Conservation (phyloP, 2,329 filamentous ascomycete species). For the Remersonia thermophila region DNA sequence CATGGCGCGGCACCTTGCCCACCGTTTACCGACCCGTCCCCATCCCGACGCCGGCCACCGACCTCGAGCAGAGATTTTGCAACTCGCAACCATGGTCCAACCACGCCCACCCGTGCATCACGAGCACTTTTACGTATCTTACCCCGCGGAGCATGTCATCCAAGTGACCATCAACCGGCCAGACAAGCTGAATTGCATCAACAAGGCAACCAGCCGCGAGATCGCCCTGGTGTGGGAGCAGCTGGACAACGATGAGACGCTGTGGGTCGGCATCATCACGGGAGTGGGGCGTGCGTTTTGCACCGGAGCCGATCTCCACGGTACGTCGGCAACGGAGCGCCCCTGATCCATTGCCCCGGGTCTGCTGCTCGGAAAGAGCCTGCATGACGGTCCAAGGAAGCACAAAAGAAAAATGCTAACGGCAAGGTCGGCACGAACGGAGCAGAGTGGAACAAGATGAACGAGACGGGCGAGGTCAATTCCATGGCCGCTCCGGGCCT, state of each 20-base stretch:
- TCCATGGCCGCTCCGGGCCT: conserved; percentile 39
- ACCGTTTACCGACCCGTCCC: no score
- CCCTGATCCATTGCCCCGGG: no score
- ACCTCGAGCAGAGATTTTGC: no score
- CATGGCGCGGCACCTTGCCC: no score
- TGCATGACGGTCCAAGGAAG: no score
- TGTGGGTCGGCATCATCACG: conserved; percentile 48
- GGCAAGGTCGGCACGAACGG: neutral
- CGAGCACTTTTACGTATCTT: conserved; percentile 12
- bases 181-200: conserved; percentile 41
- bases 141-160: conserved; percentile 12
- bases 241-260: conserved; percentile 43
- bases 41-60: no score
- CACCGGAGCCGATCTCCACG: conserved; percentile 50
- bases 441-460: conserved; percentile 40
- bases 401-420: no score
- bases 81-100: conserved; percentile 4
- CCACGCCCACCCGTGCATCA: conserved; percentile 8
- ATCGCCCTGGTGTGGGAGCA: conserved; percentile 32
- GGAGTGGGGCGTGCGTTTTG: conserved; percentile 52
- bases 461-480: conserved; percentile 21
- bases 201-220: conserved; percentile 32
- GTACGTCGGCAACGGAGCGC: conserved; percentile 8
- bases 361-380: no score
- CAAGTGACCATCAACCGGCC: conserved; percentile 41